phyloP scores from a whole-genome alignment of 177 flowering plant genomes.

The Vitis hybrid region DNA sequence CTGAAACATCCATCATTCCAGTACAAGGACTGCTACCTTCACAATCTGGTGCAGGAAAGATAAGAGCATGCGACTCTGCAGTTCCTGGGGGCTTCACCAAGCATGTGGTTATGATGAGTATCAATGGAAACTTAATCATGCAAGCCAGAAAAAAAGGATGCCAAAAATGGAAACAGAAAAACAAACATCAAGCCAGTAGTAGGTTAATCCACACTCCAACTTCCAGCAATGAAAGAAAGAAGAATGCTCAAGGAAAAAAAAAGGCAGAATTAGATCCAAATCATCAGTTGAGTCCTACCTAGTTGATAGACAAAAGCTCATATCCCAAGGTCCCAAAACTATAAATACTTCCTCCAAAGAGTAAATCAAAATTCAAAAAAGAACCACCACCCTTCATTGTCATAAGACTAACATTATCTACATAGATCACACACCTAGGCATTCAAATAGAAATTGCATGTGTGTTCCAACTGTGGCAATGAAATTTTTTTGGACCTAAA shows the following conservation, averaged over 20 bases:
- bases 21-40: slow-evolving; percentile 71
- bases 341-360: too few species aligned
- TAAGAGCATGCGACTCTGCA: slow-evolving; percentile 77
- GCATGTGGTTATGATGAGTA: slow-evolving; percentile 22
- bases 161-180: too few species aligned
- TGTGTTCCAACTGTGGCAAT: background rate
- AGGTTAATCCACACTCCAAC: background rate
- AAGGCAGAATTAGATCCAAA: background rate
- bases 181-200: background rate
- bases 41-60: slow-evolving; percentile 66
- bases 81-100: slow-evolving; percentile 93
- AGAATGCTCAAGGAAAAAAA: background rate
- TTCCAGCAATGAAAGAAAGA: background rate
- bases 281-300: too few species aligned
- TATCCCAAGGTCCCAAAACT: too few species aligned
- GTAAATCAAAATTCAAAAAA: too few species aligned
- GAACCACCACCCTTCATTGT: background rate
- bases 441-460: background rate
- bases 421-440: background rate
- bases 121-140: background rate
- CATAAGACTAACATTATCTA: background rate
- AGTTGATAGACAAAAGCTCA: too few species aligned
- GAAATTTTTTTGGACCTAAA: background rate
- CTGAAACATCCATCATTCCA: slow-evolving; percentile 71
- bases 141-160: slow-evolving; percentile 4